These are phyloP conservation scores for Suillus sp. DNA, from an alignment of 768 basidiomycete species.

Conservation along the genomic window DNA sequence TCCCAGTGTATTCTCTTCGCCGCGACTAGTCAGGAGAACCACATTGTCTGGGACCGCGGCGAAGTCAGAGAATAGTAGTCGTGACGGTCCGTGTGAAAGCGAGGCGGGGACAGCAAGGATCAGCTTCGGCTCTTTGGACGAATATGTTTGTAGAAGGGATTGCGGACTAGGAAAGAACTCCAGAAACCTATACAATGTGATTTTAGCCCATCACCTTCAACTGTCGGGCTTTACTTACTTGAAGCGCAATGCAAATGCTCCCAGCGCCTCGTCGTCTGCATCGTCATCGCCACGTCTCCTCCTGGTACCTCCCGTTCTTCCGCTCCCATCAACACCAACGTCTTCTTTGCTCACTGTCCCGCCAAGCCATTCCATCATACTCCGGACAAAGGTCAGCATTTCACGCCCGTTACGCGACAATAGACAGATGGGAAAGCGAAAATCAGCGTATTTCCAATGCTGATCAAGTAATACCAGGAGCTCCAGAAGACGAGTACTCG, in stretches of 20 bases:
- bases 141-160: conserved; percentile 77
- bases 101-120: conserved; percentile 93
- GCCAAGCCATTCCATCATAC: conserved; percentile 99
- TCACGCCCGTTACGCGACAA: conserved; percentile 88
- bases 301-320: conserved; percentile 51
- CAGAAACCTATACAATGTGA: conserved; percentile 62
- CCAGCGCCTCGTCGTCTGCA: conserved; percentile 79
- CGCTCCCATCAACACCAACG: conserved; percentile 74
- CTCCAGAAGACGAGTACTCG: conserved; percentile 93
- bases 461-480: conserved; percentile 95
- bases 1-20: conserved; percentile 80
- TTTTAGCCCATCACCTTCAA: conserved; percentile 11
- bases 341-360: conserved; percentile 94
- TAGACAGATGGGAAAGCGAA: conserved; percentile 90
- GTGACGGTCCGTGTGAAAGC: conserved; percentile 89
- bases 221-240: conserved; percentile 45
- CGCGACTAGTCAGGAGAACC: conserved; percentile 78
- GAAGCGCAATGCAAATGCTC: conserved; percentile 87
- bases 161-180: conserved; percentile 88
- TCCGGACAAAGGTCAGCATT: conserved; percentile 90
- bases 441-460: conserved; percentile 91
- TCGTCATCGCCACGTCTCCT: conserved; percentile 66
- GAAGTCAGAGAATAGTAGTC: conserved; percentile 84
- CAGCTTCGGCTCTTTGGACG: conserved; percentile 87
- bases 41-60: conserved; percentile 83